Base-by-base conservation (phyloP, 805 yeast genomes). In the Schwanniomyces pseudopolymorphus region DNA sequence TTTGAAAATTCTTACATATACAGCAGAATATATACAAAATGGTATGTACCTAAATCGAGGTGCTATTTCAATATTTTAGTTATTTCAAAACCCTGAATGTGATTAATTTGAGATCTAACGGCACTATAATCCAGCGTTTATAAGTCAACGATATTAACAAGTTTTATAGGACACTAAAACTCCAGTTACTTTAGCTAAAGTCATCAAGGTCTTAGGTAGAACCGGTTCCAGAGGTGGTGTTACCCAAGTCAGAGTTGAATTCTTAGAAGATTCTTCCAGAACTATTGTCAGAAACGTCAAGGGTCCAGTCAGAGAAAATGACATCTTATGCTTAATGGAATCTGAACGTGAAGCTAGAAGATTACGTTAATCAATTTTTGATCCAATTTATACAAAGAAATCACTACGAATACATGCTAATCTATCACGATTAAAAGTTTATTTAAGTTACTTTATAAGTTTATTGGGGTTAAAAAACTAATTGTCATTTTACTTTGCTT, bases 161-260 rank as follows among this genome's bases (percentile, higher is more conserved):
- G 22, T 27, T 17, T 40, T 27, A 24, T 47, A 56, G 61, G 61
- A 57, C 46, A 57, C 61, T 54, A 80, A 84, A 79, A 81, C 86
- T 76, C 96, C 95, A 72, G 96, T 89, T 70, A 90, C 96, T 81
- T 87, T 90, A 77, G 97, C 97, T 75, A 90, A 90, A 84, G 97
- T 90, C 73, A 87, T 88, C 80, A 91, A 90, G 83, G 97, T 90
- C 74, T 83, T 90, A 78, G 97, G 97, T 76, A 90, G 97, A 80
- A 90, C 97, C 84, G 97, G 97, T 75, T 90, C 97, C 77, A 89
- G 97, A 80, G 97, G 97, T 86, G 96, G 96, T 70, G 77, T 72
- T 59, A 72, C 77, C 63, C 77, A 72, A 63, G 77, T 72, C 59
- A 69, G 77, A 68, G 77, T 72, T 54, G 75, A 72, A 65, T 72